These are phyloP conservation scores for Irpex sp. DNA, from an alignment of 1,284 basidiomycete genomes.

Conservation along the genomic window DNA sequence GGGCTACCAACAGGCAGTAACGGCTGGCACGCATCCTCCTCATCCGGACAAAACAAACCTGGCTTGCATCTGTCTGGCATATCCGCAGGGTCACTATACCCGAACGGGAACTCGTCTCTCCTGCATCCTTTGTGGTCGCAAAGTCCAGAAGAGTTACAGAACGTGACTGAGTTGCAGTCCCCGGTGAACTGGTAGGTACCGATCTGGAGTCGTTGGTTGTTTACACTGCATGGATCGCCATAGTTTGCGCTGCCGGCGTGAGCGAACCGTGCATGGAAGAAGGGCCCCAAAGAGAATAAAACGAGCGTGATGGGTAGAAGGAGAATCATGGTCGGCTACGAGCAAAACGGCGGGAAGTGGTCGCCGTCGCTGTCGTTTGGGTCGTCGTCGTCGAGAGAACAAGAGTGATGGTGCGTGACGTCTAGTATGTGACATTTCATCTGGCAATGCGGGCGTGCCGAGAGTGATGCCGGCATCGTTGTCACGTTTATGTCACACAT, in stretches of 20 bases:
- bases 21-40: constrained; percentile 67
- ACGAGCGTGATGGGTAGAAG: constrained; percentile 38
- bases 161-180: constrained; percentile 72
- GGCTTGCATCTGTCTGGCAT: constrained; percentile 61
- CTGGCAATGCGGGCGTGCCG: too few relatives aligned
- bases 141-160: constrained; percentile 52
- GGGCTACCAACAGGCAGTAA: constrained; percentile 57
- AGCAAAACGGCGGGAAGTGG: not conserved
- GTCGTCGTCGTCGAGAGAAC: not conserved
- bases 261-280: constrained; percentile 14
- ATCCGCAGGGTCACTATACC: constrained; percentile 39
- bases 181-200: constrained; percentile 75
- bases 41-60: constrained; percentile 81
- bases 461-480: too few relatives aligned
- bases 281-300: constrained; percentile 29
- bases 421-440: not conserved
- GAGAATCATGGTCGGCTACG: constrained; percentile 8
- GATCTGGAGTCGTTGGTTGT: constrained; percentile 63
- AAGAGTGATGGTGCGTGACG: not conserved
- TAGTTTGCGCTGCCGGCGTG: constrained; percentile 40
- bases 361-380: not conserved
- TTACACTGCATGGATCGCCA: constrained; percentile 46
- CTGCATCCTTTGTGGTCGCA: constrained; percentile 72
- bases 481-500: too few relatives aligned
- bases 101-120: constrained; percentile 74